Evolutionary conservation across 345 rosid genomes (phyloP), one percentile per base, ranked within the genome.

Genomic region (Citrus cavaleriei): DNA sequence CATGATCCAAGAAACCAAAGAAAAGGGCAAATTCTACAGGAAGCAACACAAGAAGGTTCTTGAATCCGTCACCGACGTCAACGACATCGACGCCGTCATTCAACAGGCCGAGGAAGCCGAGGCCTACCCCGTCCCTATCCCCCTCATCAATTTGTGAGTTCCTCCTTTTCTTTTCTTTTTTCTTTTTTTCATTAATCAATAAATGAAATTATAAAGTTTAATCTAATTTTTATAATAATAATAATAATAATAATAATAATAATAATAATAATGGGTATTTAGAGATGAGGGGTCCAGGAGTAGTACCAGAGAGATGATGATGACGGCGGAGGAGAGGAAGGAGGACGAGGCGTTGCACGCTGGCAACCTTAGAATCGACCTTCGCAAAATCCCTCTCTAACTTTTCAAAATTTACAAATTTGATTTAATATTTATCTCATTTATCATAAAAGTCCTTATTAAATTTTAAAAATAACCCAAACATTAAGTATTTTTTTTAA

Each of bases 61-160:
- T 19, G 90, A 94, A 84, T 96, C 99, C 28, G 79, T 91, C 22
- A 96, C 97, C 30, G 98, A 96, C 38, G 82, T 92, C 49, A 87
- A 80, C 85, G 93, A 90, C 78, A 88, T 95, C 84, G 97, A 95
- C 76, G 97, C 98, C 73, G 86, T 94, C 78, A 84, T 96, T 84
- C 88, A 89, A 70, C 88, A 91, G 76, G 89, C 89, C 58, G 97
- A 91, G 55, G 97, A 93, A 85, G 86, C 89, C 49, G 89, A 89
- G 77, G 87, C 73, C 74, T 82, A 77, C 55, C 82, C 88, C 12
- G 74, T 80, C 57, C 88, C 97, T 38, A 87, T 76, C 37, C 81
- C 79, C 13, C 94, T 87, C 6, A 89, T 93, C 82, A 87, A 86
- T 78, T 68, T 90, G 98, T 94, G 61, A n/a, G 96, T 55, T 24